These are phyloP conservation scores for Phytophthora parvispora DNA, from an alignment of 352 stramenopile species.

Conservation along the genomic window DNA sequence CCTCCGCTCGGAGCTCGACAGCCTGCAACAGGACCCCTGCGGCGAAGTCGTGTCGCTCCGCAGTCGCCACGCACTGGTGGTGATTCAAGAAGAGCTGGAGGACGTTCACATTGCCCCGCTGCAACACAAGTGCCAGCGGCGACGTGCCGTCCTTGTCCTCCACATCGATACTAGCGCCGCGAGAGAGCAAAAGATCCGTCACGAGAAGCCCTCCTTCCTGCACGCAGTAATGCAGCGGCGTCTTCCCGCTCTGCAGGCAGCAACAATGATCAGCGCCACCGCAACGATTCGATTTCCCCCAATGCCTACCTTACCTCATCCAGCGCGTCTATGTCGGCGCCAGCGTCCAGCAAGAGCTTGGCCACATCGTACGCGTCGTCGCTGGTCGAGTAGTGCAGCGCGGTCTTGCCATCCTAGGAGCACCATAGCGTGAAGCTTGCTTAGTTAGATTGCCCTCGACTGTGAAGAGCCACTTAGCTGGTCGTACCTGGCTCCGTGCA, in stretches of 20 bases:
- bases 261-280: not conserved
- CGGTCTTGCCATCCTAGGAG: conserved; percentile 33
- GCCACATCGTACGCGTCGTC: conserved; percentile 36
- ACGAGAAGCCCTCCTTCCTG: conserved; percentile 32
- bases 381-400: conserved; percentile 26
- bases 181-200: conserved; percentile 29
- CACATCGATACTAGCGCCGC: conserved; percentile 24
- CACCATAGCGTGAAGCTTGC: not conserved
- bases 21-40: conserved; percentile 17
- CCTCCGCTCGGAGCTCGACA: conserved; percentile 1
- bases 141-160: conserved; percentile 19
- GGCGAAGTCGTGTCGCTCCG: conserved; percentile 22
- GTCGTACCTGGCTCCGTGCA: conserved; percentile 17
- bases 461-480: not conserved
- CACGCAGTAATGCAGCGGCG: conserved; percentile 36
- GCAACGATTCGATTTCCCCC: not conserved
- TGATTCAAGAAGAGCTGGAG: conserved; percentile 46
- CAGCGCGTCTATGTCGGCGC: conserved; percentile 8
- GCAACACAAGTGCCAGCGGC: conserved; percentile 9
- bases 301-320: conserved; percentile 27
- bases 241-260: conserved; percentile 24
- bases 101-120: conserved; percentile 15
- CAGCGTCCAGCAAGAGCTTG: conserved; percentile 29
- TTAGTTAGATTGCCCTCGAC: not conserved
- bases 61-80: conserved; percentile 25